Evolutionary conservation across 1,284 basidiomycete genomes (phyloP).

Genomic region (Apiotrichum porosum): DNA sequence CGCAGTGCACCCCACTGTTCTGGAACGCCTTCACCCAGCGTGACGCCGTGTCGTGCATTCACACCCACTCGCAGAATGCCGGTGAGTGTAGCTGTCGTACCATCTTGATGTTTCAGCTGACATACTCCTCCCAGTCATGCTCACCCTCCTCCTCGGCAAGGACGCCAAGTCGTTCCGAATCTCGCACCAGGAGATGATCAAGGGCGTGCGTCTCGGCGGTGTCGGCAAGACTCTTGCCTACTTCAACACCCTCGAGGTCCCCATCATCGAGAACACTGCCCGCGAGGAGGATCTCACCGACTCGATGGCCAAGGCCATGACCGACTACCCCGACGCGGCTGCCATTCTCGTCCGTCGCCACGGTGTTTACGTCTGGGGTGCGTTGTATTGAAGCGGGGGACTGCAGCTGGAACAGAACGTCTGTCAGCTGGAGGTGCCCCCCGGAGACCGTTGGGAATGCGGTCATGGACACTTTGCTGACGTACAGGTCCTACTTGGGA

Average conservation of each 20-base stretch:
- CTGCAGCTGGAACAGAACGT: too few relatives aligned
- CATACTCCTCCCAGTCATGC: constrained; percentile 57
- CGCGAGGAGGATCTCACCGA: constrained; percentile 79
- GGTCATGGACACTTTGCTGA: constrained; percentile 4
- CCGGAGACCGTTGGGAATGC: too few relatives aligned
- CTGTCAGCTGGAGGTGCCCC: too few relatives aligned
- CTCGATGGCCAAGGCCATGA: constrained; percentile 73
- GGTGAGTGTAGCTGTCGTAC: constrained; percentile 22
- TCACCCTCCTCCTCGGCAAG: constrained; percentile 66
- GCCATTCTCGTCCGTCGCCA: constrained; percentile 74
- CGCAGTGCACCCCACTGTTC: constrained; percentile 80
- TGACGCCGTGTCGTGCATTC: constrained; percentile 73
- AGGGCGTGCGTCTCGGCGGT: constrained; percentile 72
- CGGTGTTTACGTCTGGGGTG: constrained; percentile 79
- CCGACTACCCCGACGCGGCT: constrained; percentile 68
- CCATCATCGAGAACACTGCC: constrained; percentile 83
- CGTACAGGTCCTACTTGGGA: constrained; percentile 66
- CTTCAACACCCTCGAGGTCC: constrained; percentile 75
- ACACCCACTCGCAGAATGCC: constrained; percentile 79
- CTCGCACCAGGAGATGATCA: constrained; percentile 84
- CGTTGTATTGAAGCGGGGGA: too few relatives aligned
- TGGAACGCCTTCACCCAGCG: constrained; percentile 80
- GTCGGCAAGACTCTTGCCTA: constrained; percentile 67
- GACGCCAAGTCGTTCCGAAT: constrained; percentile 59
- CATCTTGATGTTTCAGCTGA: not conserved